Percentiles rank a stretch among this genome's conserved stretches.
These are phyloP conservation scores for Aureobasidium uvarum DNA, from an alignment of 2,329 filamentous ascomycete genomes.

Conservation along the genomic window DNA sequence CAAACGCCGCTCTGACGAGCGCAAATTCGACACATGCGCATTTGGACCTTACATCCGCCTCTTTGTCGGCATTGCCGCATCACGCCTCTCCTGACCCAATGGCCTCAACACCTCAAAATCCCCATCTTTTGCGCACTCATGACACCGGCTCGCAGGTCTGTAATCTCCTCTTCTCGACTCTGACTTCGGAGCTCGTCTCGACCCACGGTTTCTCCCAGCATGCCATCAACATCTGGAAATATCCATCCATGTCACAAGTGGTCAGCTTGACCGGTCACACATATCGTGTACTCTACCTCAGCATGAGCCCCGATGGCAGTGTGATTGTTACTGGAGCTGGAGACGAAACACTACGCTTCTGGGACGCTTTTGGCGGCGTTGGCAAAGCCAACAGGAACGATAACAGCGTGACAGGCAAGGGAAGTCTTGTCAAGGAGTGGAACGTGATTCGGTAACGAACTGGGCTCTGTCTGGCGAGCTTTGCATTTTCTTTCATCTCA, in stretches of 20 bases:
- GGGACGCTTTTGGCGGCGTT: conserved; percentile 90
- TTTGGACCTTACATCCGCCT: conserved; percentile 31
- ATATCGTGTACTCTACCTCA: conserved; percentile 91
- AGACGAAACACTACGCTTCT: conserved; percentile 93
- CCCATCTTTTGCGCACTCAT: conserved; percentile 67
- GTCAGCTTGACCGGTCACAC: conserved; percentile 94
- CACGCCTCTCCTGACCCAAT: conserved; percentile 36
- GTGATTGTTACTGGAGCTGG: conserved; percentile 94
- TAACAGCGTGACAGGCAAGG: conserved; percentile 50
- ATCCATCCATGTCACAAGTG: conserved; percentile 96
- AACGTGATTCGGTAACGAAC: conserved; percentile 66
- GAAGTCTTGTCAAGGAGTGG: conserved; percentile 67
- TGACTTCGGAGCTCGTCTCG: conserved; percentile 94
- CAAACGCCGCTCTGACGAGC: conserved; percentile 38
- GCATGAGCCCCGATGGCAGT: conserved; percentile 94
- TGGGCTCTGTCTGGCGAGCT: not conserved
- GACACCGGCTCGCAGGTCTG: conserved; percentile 99
- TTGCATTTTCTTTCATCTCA: conserved; percentile 1
- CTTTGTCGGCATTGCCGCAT: conserved; percentile 32
- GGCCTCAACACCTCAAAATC: conserved; percentile 43
- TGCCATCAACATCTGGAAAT: conserved; percentile 99
- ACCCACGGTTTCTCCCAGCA: conserved; percentile 98
- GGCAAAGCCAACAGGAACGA: conserved; percentile 67
- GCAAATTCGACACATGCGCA: conserved; percentile 30
- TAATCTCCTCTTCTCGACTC: conserved; percentile 95